Percentiles rank a stretch among this genome's conserved stretches.
These are phyloP conservation scores for Aspergillus sp. DNA, from an alignment of 2,329 filamentous ascomycete species.

Conservation along the genomic window DNA sequence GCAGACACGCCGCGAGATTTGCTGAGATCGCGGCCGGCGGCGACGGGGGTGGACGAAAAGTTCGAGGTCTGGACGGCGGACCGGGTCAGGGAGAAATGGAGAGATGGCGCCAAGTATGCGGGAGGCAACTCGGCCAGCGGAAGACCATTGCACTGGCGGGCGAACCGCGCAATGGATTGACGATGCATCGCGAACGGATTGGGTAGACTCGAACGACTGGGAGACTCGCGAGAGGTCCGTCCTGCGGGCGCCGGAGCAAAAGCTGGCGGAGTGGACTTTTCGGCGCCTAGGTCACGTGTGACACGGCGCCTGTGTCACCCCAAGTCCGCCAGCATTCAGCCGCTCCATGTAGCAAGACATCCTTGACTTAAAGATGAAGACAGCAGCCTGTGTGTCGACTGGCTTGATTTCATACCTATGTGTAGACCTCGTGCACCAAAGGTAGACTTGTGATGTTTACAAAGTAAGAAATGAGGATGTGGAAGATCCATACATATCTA, in stretches of 20 bases:
- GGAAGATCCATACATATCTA: not conserved
- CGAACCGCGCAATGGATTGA: conserved; percentile 33
- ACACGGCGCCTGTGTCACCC: not conserved
- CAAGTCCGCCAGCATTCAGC: not conserved
- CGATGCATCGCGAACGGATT: conserved; percentile 35
- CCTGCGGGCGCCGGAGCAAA: conserved; percentile 20
- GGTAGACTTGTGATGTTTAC: not conserved
- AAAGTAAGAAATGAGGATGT: not conserved
- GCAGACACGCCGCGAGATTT: conserved; percentile 77
- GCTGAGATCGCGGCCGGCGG: conserved; percentile 70
- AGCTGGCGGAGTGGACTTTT: conserved; percentile 16
- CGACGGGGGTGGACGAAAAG: conserved; percentile 56
- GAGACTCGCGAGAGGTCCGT: conserved; percentile 16
- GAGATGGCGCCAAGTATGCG: conserved; percentile 44
- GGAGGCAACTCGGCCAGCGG: conserved; percentile 42
- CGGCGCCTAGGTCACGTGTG: conserved; percentile 27
- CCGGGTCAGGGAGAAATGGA: conserved; percentile 36
- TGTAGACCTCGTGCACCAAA: not conserved
- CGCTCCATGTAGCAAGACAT: not conserved
- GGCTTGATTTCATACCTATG: not conserved
- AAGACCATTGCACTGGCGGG: conserved; percentile 32
- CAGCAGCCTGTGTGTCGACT: not conserved
- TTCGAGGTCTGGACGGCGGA: conserved; percentile 34
- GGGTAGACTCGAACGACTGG: conserved; percentile 4
- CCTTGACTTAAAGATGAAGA: not conserved